A percentile compares a stretch with the other conserved stretches of the same genome.
These are phyloP conservation scores for Tanacetum coccineum DNA, from an alignment of 129 eudicot species.

Conservation along the genomic window DNA sequence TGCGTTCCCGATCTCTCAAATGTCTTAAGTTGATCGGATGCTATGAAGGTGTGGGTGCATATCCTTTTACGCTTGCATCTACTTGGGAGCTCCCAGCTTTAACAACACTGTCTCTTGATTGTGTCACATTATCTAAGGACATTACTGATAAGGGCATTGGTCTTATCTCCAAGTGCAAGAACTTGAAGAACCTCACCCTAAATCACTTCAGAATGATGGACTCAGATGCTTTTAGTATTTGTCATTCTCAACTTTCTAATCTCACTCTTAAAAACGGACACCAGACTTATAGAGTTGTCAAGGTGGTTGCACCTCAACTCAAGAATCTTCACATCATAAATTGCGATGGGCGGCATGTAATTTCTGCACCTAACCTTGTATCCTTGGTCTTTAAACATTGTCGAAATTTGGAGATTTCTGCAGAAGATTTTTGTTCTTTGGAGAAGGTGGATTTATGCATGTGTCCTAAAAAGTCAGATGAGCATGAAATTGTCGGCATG, in stretches of 20 bases:
- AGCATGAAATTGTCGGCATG: background rate
- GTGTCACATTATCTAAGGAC: background rate
- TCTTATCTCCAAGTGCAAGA: slow-evolving; percentile 21
- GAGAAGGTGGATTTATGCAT: slow-evolving; percentile 17
- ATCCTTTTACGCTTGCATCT: background rate
- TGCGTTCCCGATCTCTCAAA: slow-evolving; percentile 15
- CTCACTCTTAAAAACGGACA: slow-evolving; percentile 2
- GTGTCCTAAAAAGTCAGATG: background rate
- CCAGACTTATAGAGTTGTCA: background rate
- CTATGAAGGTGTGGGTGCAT: background rate
- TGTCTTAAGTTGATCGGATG: background rate
- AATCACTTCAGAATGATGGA: background rate
- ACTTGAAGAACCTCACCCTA: slow-evolving; percentile 26
- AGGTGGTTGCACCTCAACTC: slow-evolving; percentile 23
- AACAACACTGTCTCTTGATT: slow-evolving; percentile 12
- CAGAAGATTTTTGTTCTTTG: slow-evolving; percentile 1
- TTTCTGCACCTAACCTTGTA: slow-evolving; percentile 18
- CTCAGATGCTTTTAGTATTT: background rate
- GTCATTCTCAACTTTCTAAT: slow-evolving; percentile 16
- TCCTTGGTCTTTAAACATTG: background rate
- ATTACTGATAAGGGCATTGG: background rate
- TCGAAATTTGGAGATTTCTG: background rate
- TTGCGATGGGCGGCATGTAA: background rate
- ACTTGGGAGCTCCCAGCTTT: slow-evolving; percentile 18
- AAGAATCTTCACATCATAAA: background rate